Evolutionary conservation across 1,284 basidiomycete genomes (phyloP).

Genomic region (Pseudozyma pruni): DNA sequence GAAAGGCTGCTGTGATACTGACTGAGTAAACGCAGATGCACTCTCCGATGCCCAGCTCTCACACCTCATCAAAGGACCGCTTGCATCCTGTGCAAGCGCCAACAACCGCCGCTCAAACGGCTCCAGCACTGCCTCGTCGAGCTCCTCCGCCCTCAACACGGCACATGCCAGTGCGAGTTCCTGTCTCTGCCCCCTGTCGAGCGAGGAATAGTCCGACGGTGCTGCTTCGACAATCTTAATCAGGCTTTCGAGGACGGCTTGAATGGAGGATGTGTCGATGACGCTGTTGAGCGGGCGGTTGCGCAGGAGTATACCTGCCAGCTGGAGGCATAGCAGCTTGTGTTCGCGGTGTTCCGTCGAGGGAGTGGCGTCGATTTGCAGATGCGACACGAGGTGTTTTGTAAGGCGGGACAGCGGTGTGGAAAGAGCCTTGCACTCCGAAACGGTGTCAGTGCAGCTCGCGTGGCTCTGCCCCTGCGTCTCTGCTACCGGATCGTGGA

Average conservation of each 20-base stretch:
- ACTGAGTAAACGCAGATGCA: background rate
- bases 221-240: conserved; percentile 19
- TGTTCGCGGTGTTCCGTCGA: too few species aligned
- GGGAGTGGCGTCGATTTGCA: background rate
- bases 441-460: conserved; percentile 6
- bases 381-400: background rate
- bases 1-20: background rate
- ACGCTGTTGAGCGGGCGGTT: conserved; percentile 11
- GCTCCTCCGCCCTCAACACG: conserved; percentile 28
- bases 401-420: conserved; percentile 5
- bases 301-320: conserved; percentile 12
- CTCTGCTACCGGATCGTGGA: conserved; percentile 5
- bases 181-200: background rate
- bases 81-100: conserved; percentile 1
- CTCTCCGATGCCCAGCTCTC: conserved; percentile 18
- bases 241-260: conserved; percentile 5
- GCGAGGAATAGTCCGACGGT: background rate
- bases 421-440: conserved; percentile 3
- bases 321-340: conserved; percentile 11
- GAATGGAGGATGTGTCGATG: background rate
- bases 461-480: conserved; percentile 13
- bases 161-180: conserved; percentile 12
- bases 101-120: conserved; percentile 27
- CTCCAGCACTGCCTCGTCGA: conserved; percentile 18
- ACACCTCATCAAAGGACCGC: conserved; percentile 9